Conservation (phyloP, 805 yeast genomes). For the Priceomyces fermenticarens region DNA sequence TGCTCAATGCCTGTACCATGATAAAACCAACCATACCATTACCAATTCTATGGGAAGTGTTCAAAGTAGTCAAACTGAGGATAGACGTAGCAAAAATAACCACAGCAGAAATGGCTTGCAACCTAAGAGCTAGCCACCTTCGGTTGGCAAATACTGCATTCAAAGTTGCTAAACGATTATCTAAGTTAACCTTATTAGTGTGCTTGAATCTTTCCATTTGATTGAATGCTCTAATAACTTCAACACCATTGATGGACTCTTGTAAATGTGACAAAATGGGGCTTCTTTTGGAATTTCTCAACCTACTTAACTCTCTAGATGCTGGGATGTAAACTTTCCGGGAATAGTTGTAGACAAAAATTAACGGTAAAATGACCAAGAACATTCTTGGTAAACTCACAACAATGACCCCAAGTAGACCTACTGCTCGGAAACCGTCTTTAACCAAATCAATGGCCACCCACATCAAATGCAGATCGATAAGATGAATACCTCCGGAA, state of each 20-base stretch:
- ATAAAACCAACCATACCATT: conserved; percentile 38
- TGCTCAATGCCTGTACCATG: conserved; percentile 32
- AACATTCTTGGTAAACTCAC: conserved; percentile 32
- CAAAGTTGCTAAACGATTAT: conserved; percentile 19
- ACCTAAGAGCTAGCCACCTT: conserved; percentile 38
- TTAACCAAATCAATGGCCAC: conserved; percentile 19
- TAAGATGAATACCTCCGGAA: conserved; percentile 31
- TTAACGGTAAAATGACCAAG: conserved; percentile 22
- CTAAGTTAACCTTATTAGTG: conserved; percentile 21
- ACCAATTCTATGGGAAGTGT: conserved; percentile 19
- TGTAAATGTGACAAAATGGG: conserved; percentile 83
- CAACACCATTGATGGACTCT: conserved; percentile 74
- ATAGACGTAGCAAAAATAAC: conserved; percentile 28
- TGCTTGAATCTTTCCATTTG: conserved; percentile 50
- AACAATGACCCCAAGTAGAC: conserved; percentile 28
- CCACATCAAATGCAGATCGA: conserved; percentile 35
- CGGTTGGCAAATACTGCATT: conserved; percentile 20
- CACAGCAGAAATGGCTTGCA: conserved; percentile 32
- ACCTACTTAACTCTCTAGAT: conserved; percentile 70
- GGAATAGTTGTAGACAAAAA: conserved; percentile 28
- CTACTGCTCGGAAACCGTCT: conserved; percentile 15
- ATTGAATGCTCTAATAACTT: conserved; percentile 75
- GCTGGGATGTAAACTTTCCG: conserved; percentile 32
- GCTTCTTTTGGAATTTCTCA: conserved; percentile 63
- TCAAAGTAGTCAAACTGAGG: conserved; percentile 23